Evolutionary conservation across 2,329 filamentous ascomycete genomes (phyloP), one percentile per base, ranked within the genome.

Genomic region (Zasmidium cellare): DNA sequence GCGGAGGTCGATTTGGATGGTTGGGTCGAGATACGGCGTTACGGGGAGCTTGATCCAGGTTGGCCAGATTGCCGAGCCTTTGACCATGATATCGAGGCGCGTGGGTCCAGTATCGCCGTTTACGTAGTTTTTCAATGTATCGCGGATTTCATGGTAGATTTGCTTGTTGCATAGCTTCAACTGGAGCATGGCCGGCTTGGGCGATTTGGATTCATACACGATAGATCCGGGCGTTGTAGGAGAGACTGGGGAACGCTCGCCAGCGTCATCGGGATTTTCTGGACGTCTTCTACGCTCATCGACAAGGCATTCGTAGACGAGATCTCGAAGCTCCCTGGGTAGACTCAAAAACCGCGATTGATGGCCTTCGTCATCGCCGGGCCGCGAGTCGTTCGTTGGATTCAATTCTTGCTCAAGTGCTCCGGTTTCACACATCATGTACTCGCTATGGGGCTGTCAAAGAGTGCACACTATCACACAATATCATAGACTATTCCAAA

Each of bases 51-150:
- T 14, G 9, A 46, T 47, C 61, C 61, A 63, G 20, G 58, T 61
- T 6, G 59, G 61, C 61, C 59, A 61, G 35, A 63, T 51, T n/a
- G 53, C 59, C 2, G 53, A 59, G n/a, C 56, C 56, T 19, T 48
- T 44, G 11, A 61, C 23, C 58, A 61, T 63, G 46, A 61, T 57
- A 25, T 63, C 59, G 14, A 63, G 54, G 7, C 35, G 51, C 9
- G 54, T n/a, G 6, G 55, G 38, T 3, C 41, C 51, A 12, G 50
- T 41, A 28, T 31, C 41, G 1, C 52, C 23, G 11, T 48, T 31
- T 16, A 35, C 41, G 23, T 53, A 23, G 24, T 45, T 50, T n/a
- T 49, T 53, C 6, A 62, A 44, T 2, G 48, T 23, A n/a, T 59
- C 50, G 3, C 41, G 45, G 11, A 57, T 51, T 44, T 62, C 59